Base-by-base conservation (phyloP, 139 green algal species). In the Helicosporidium sp. region DNA sequence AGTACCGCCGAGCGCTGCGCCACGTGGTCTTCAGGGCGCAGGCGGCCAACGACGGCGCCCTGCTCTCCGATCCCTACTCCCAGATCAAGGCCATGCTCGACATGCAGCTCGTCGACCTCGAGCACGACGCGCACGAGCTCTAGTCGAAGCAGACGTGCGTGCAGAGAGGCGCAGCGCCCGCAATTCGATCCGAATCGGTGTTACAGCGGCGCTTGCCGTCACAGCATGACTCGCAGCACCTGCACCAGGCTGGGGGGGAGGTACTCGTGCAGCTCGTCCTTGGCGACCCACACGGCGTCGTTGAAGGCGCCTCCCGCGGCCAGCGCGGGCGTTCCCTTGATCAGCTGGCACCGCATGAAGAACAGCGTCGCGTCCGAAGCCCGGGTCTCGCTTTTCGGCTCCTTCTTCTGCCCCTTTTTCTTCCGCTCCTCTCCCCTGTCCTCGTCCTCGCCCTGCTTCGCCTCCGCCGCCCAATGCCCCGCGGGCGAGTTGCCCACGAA, bases 1-100 rank as follows among this genome's bases (percentile, higher is more conserved):
- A 15, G 18, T 83, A 80, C 58, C 73, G 73, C 52, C 47, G 46
- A 13, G 64, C 68, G 24, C 34, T 85, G 39, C 55, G 66, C 4
- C 55, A 63, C 36, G 56, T 85, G 46, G 51, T 82, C 24, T 16
- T 51, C 20, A 59, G 69, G 20, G 77, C 76, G 20, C 73, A 83
- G 57, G 45, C 61, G 31, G 52, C 50, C 20, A 67, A 77, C 41
- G 77, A 87, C 39, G 73, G 82, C 44, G 49, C 55, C 34, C 60
- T 85, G 49, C 48, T 87, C 28, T 41, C 57, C 46, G 81, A 77
- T 51, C 73, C 76, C 5, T 79, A 76, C 49, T 48, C 78, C 27
- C 72, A 83, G 31, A 42, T 78, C 5, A 34, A 31, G 28, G 48
- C 57, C 12, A 70, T 78, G 55, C 43, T 75, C 31, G 58, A 66